Conservation (phyloP, 2,329 filamentous ascomycete genomes). For the Fusarium agapanthi region DNA sequence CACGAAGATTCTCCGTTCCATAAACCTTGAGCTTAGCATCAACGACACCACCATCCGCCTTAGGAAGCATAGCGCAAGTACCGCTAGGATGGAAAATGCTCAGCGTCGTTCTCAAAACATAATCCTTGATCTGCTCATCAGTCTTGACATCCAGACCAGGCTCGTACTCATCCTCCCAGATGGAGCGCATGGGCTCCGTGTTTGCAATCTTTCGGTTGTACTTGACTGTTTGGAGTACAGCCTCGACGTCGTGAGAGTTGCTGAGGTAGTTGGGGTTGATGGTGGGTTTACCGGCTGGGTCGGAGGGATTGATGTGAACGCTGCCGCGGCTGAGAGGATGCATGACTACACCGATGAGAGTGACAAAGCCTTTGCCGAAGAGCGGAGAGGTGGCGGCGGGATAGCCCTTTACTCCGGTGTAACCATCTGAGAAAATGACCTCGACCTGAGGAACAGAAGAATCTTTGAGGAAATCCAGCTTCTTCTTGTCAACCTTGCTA, state of each 20-base stretch:
- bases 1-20: slow-evolving; percentile 56
- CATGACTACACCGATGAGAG: slow-evolving; percentile 65
- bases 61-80: slow-evolving; percentile 58
- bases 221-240: slow-evolving; percentile 45
- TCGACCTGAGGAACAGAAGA: slow-evolving; percentile 40
- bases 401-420: slow-evolving; percentile 43
- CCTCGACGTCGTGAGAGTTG: slow-evolving; percentile 44
- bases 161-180: slow-evolving; percentile 48
- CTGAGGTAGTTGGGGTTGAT: slow-evolving; percentile 40
- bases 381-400: slow-evolving; percentile 38
- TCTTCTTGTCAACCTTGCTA: slow-evolving; percentile 49
- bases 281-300: slow-evolving; percentile 28
- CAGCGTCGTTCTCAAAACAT: slow-evolving; percentile 28
- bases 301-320: slow-evolving; percentile 33
- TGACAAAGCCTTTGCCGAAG: slow-evolving; percentile 47
- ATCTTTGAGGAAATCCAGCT: slow-evolving; percentile 50
- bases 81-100: slow-evolving; percentile 52
- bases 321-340: slow-evolving; percentile 61
- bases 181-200: slow-evolving; percentile 43
- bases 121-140: slow-evolving; percentile 23
- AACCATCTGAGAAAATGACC: slow-evolving; percentile 44
- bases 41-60: slow-evolving; percentile 56
- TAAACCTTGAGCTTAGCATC: slow-evolving; percentile 55
- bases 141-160: slow-evolving; percentile 38
- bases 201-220: slow-evolving; percentile 45